Conservation (phyloP, 148 eudicot species). For the Silene latifolia region DNA sequence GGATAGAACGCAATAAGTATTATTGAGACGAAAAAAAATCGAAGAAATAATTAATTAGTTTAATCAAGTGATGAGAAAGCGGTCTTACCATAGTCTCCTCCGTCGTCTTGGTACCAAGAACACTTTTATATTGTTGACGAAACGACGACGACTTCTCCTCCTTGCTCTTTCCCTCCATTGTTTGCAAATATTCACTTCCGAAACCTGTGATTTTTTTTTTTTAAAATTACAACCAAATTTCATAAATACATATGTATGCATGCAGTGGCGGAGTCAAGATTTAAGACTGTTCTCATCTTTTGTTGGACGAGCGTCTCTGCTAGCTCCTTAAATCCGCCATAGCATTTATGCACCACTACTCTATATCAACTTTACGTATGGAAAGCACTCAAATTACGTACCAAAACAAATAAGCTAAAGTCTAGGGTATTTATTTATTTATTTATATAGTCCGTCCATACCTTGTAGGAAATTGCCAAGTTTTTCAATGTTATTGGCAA, state of each 20-base stretch:
- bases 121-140: slow-evolving; percentile 23
- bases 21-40: no score
- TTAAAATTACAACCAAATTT: not conserved
- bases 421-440: not conserved
- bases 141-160: slow-evolving; percentile 8
- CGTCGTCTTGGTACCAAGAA: slow-evolving; percentile 21
- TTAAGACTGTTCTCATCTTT: no score
- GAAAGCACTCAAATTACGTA: not conserved
- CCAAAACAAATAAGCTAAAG: not conserved
- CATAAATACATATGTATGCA: no score
- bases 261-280: no score
- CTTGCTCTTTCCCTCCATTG: slow-evolving; percentile 8
- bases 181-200: slow-evolving; percentile 17
- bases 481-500: slow-evolving; percentile 45
- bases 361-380: no score
- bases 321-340: no score
- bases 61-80: not conserved
- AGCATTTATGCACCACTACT: no score
- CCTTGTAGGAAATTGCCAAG: slow-evolving; percentile 54
- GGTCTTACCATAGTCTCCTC: slow-evolving; percentile 26
- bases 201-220: slow-evolving; percentile 6
- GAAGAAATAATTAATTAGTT: no score
- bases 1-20: no score
- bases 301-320: no score
- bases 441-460: not conserved